Evolutionary conservation across 805 yeast species (phyloP).

Genomic region (Saturnispora saitoi): DNA sequence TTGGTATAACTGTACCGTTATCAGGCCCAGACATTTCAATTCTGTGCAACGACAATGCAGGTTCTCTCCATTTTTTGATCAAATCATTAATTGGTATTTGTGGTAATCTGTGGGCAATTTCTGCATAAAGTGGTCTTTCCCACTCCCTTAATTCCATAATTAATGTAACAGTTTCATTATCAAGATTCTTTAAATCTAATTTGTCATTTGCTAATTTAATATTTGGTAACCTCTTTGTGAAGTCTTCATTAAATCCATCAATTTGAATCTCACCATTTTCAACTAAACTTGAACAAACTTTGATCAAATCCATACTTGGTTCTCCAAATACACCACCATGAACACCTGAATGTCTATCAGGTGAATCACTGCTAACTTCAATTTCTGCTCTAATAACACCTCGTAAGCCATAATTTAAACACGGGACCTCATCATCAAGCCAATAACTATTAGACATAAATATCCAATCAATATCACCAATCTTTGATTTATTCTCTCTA

Average conservation of each 20-base stretch:
- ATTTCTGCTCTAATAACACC: constrained; percentile 83
- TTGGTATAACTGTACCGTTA: constrained; percentile 84
- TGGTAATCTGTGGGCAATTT: constrained; percentile 39
- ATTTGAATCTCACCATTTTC: constrained; percentile 49
- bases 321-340: constrained; percentile 89
- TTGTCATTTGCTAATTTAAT: neutral
- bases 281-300: constrained; percentile 56
- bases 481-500: constrained; percentile 36
- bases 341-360: constrained; percentile 93
- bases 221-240: neutral
- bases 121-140: constrained; percentile 55
- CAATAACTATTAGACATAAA: constrained; percentile 86
- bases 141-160: constrained; percentile 25
- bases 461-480: constrained; percentile 83
- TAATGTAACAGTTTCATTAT: neutral
- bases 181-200: constrained; percentile 4
- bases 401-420: constrained; percentile 87
- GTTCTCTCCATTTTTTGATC: constrained; percentile 79
- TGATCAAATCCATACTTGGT: constrained; percentile 80
- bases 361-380: constrained; percentile 59
- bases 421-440: constrained; percentile 84
- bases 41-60: constrained; percentile 81
- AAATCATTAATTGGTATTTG: constrained; percentile 38
- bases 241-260: constrained; percentile 37
- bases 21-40: constrained; percentile 85